Evolutionary conservation across 306 rosid species (phyloP), one percentile per base, ranked within the genome.

Genomic region (Leucaena leucocephala): DNA sequence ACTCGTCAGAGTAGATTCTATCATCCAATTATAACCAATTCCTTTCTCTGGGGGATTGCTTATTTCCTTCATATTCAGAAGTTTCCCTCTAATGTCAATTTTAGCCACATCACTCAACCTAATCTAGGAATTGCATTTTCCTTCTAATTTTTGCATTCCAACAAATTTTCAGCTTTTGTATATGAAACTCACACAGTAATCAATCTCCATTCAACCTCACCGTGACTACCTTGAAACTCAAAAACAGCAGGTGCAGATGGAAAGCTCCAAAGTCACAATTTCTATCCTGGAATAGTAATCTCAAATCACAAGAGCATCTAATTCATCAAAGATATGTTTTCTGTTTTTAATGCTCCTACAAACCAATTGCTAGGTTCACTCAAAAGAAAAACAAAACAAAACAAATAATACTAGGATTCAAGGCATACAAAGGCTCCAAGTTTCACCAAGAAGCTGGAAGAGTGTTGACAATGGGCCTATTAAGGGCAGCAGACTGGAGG

Each of bases 21-120:
- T 14, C 6, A 27, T 45, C 15, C 16, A 12, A 27, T 22, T 69
- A 3, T 13, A 8, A 43, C 73, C 21, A 44, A 21, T 43, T 12
- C 36, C 73, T 68, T 19, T 45, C 34, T 40, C 45, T 4, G 43
- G 19, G 34, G 14, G 10, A 67, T 39, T 17, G 35, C 15, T 17
- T 8, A 40, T 67, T 67, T n/a, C 19, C 35, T 40, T 67, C 10
- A 35, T 39, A 71, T 71, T 72, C 6, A n/a, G 76, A 71, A 49
- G 10, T 50, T 3, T 21, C 17, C 45, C 75, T 35, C 49, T n/a
- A 69, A 44, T 45, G 6, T 69, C 58, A 69, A 46, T 69, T 69
- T 33, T 21, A 14, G 15, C 75, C 43, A 71, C 61, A 49, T 40
- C 61, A 48, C 39, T 34, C 62, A 71, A 59, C 33, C 45, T 71